Evolutionary conservation across 1,284 basidiomycete species (phyloP), one percentile per base, ranked within the genome.

Genomic region (Cutaneotrichosporon sp.): DNA sequence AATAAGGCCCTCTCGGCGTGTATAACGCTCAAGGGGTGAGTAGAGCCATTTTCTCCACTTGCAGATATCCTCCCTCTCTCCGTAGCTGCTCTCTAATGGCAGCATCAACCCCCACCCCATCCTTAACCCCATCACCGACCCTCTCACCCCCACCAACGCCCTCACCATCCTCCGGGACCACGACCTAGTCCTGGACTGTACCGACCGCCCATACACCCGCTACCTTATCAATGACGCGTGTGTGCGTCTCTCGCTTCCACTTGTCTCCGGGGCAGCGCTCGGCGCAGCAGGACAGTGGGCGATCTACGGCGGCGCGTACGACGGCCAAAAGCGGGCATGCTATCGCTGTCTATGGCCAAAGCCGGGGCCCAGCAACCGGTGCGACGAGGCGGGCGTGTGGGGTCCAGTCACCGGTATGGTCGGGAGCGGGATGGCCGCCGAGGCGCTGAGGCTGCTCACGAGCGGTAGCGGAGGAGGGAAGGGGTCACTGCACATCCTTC

Each of bases 211-310:
- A 2, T 86, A 89, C 4, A 95, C 92, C 0, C 89, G 97, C 4
- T 99, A 99, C 78, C 85, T 99, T 8, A 84, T 99, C 60, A 94
- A 91, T n/a, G 95, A 98, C 75, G 86, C 87, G 0, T 87, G 90
- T n/a, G 91, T 92, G 46, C 80, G 81, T 0, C 84, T 92, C 3
- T 79, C 81, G 6, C 88, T 88, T 52, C 90, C 92, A 4, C 87
- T 99, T 31, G 89, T 99, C 34, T 92, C 89, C 59, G 97, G 94
- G 3, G 97, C 95, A 1, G 95, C 95, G 0, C 91, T 98, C 70
- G 87, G 89, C 54, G 89, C 87, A 61, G 92, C 97, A 59, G 97
- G 97, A 0, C 95, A 98, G 74, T 84, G 98, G 47, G 89, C 88
- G 64, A 84, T 87, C 3, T 95, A 93, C 77, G 75, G 75, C 8